Conservation (phyloP, 176 grass and related monocot species). For the Saccharum officinarum region DNA sequence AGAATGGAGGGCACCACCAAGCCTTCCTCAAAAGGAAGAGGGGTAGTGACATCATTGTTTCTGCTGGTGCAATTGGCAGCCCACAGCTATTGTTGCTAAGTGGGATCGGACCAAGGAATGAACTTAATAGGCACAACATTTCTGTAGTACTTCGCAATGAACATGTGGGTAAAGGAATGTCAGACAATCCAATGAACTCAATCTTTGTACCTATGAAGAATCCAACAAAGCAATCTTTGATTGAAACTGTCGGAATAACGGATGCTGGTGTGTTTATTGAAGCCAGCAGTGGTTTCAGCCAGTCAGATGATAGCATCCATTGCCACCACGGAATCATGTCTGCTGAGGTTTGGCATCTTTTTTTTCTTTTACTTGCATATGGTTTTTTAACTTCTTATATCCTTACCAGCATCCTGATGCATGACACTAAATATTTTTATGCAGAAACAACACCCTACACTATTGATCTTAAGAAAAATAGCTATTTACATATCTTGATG, state of each 20-base stretch:
- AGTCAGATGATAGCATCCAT: constrained; percentile 74
- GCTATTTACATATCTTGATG: neutral
- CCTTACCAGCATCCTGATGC: neutral
- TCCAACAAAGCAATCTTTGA: constrained; percentile 70
- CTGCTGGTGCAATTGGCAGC: constrained; percentile 79
- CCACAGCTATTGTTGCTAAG: constrained; percentile 86
- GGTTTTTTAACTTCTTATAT: neutral
- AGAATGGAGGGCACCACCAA: constrained; percentile 55
- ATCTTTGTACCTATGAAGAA: constrained; percentile 90
- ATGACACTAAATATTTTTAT: constrained; percentile 7
- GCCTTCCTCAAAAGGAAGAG: constrained; percentile 50
- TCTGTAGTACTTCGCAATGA: constrained; percentile 53
- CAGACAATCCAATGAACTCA: constrained; percentile 86
- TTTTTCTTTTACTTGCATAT: constrained; percentile 15
- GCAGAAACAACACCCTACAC: constrained; percentile 5
- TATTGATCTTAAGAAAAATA: neutral
- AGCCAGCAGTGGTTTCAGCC: constrained; percentile 94
- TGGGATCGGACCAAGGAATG: constrained; percentile 72
- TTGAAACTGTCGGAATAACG: constrained; percentile 88
- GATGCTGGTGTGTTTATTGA: constrained; percentile 71
- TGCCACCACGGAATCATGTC: constrained; percentile 98
- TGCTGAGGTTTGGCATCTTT: constrained; percentile 63
- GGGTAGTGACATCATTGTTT: constrained; percentile 69
- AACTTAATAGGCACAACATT: constrained; percentile 65
- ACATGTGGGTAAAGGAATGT: constrained; percentile 82